phyloP scores from a whole-genome alignment of 2,329 filamentous ascomycete genomes.

The Ceratocystis diversiconidia region DNA sequence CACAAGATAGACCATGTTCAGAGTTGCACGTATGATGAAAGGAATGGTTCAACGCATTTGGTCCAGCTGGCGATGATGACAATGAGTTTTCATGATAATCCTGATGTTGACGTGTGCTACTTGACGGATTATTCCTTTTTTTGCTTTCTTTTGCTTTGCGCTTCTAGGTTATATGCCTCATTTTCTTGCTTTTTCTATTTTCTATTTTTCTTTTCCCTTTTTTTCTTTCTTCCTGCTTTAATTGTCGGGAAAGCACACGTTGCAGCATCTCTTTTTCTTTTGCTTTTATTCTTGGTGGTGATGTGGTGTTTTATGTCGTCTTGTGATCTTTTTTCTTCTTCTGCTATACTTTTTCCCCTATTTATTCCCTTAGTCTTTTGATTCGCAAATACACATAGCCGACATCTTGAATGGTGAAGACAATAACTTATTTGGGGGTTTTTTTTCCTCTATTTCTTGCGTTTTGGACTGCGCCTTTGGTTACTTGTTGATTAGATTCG shows the following conservation, averaged over 20 bases:
- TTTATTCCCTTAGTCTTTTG: conserved; percentile 8
- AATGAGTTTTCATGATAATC: conserved; percentile 35
- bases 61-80: conserved; percentile 25
- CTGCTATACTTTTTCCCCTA: background rate
- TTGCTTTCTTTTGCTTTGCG: background rate
- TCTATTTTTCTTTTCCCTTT: background rate
- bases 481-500: too few relatives aligned
- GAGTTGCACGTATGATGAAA: conserved; percentile 70
- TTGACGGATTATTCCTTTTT: background rate
- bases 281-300: too few relatives aligned
- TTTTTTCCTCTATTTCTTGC: background rate
- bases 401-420: conserved; percentile 2
- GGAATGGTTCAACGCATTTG: conserved; percentile 40
- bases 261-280: background rate
- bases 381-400: background rate
- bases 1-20: conserved; percentile 50
- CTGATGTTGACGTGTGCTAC: conserved; percentile 1
- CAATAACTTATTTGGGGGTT: background rate
- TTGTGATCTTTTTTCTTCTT: conserved; percentile 1
- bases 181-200: background rate
- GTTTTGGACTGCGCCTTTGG: background rate
- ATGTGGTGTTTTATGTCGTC: background rate
- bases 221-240: background rate
- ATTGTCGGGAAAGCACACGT: background rate
- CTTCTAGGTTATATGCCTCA: background rate